Base-by-base conservation (phyloP, 1,139 yeast genomes). In the Lodderomyces metapsilosis region DNA sequence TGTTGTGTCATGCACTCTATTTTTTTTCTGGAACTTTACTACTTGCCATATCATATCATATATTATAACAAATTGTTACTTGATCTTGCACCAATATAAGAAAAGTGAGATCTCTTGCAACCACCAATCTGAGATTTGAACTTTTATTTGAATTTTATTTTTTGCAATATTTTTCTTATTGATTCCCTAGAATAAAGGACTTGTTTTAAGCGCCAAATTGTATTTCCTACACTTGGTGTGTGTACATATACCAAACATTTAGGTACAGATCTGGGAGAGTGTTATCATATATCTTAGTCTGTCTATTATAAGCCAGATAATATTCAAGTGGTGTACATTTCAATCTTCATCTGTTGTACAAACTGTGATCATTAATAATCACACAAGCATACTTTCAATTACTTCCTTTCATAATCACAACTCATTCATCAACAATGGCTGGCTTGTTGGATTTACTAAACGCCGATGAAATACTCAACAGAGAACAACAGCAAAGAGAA, bases 401-500 rank as follows among this genome's bases (percentile, higher is more conserved):
- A n/a, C n/a, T n/a, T n/a, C n/a, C n/a, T n/a, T n/a, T n/a, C n/a
- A n/a, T n/a, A n/a, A n/a, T n/a, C n/a, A n/a, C n/a, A n/a, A n/a
- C n/a, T n/a, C n/a, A n/a, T n/a, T n/a, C n/a, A n/a, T n/a, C 28
- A 18, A 17, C 5, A 18, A 44, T 44, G 47, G 34, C 39, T 20
- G 43, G 44, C 3, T 18, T 44, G 11, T 35, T 36, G 15, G 37
- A 44, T 36, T 34, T 44, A 40, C 34, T 44, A 30, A 42, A 44
- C 21, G 41, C 41, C 25, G 43, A 41, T 21, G 40, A 38, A 15
- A 18, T 25, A 9, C 31, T 30, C 32, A 34, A 37, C 10, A 36
- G 30, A 18, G 21, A 23, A 18, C 37, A 36, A 13, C 34, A 23
- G 12, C 21, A 15, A 13, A 7, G 15, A n/a, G 34, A 27, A 21